Percentiles rank a stretch among this genome's conserved stretches.
phyloP scores from a whole-genome alignment of 2,329 filamentous ascomycete genomes.

The Aspergillus sp. region DNA sequence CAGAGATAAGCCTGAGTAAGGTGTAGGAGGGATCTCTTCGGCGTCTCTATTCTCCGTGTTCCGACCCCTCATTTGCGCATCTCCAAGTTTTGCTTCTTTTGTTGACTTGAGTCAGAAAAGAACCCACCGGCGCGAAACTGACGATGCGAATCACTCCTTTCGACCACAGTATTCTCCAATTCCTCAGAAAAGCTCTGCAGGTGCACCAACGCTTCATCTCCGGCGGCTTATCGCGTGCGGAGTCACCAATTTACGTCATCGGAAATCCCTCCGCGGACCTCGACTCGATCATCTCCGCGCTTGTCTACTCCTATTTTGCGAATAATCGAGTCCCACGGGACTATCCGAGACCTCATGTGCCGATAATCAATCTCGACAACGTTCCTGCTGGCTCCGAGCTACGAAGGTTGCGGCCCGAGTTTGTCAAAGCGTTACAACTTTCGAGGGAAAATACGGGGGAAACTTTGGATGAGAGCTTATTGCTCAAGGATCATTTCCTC shows the following conservation, averaged over 20 bases:
- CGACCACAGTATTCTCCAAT: constrained; percentile 37
- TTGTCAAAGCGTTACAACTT: constrained; percentile 59
- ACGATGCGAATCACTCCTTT: constrained; percentile 11
- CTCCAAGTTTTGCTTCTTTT: neutral
- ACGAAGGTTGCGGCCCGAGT: constrained; percentile 60
- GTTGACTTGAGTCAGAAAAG: neutral
- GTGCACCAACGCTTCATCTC: constrained; percentile 34
- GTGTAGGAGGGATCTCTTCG: constrained; percentile 1
- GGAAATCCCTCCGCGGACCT: constrained; percentile 59
- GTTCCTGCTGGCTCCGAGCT: constrained; percentile 53
- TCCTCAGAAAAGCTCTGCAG: constrained; percentile 40
- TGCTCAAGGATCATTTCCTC: constrained; percentile 42
- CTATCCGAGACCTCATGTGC: constrained; percentile 55
- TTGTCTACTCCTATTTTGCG: constrained; percentile 64
- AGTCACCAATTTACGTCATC: constrained; percentile 45
- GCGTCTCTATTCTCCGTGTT: constrained; percentile 1
- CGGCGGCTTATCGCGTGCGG: constrained; percentile 21
- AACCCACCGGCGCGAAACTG: neutral
- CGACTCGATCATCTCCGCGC: constrained; percentile 65
- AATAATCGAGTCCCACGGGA: constrained; percentile 33
- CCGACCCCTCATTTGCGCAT: constrained; percentile 7
- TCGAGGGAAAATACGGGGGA: constrained; percentile 36
- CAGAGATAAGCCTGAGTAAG: constrained; percentile 3
- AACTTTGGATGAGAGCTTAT: constrained; percentile 24
- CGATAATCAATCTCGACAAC: constrained; percentile 61